Evolutionary conservation across 1,139 yeast genomes (phyloP).

Genomic region (Zygosaccharomyces pseudobailii): DNA sequence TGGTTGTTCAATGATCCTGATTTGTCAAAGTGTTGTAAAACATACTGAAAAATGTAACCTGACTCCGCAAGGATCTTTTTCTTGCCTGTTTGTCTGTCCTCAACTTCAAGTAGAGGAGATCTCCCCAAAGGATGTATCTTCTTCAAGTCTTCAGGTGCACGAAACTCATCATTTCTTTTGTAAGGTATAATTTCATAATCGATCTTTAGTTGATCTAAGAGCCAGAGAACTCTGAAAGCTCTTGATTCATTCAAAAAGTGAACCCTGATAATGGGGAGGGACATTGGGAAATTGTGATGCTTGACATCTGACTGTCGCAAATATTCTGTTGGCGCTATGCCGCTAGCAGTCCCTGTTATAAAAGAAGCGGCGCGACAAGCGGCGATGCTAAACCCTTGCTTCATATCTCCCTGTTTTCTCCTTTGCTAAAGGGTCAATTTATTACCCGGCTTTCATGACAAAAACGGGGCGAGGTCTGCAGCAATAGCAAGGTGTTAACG

Average conservation of each 20-base stretch:
- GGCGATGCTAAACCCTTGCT: neutral
- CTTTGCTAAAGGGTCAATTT: neutral
- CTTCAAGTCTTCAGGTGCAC: slow-evolving; percentile 42
- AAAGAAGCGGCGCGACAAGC: neutral
- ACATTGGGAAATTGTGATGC: slow-evolving; percentile 5
- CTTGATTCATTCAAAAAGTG: slow-evolving; percentile 50
- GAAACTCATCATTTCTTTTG: slow-evolving; percentile 40
- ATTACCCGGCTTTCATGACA: no score
- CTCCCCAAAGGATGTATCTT: slow-evolving; percentile 55
- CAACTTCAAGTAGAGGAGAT: slow-evolving; percentile 50
- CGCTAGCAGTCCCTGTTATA: neutral
- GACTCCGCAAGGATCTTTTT: slow-evolving; percentile 41
- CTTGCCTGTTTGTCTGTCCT: slow-evolving; percentile 38
- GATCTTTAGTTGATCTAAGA: slow-evolving; percentile 48
- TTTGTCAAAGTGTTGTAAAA: slow-evolving; percentile 42
- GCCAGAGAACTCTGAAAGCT: slow-evolving; percentile 51
- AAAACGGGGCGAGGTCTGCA: no score
- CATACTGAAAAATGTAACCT: slow-evolving; percentile 45
- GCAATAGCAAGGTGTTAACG: no score
- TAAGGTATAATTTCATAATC: slow-evolving; percentile 50
- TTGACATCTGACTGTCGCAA: no score
- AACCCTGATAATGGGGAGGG: slow-evolving; percentile 22
- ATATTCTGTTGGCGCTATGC: no score
- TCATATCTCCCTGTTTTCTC: neutral
- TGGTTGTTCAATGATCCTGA: slow-evolving; percentile 32